Percentiles rank a stretch among this genome's conserved stretches.
phyloP scores from a whole-genome alignment of 176 grass and related monocot genomes.

The Eragrostis nindensis region DNA sequence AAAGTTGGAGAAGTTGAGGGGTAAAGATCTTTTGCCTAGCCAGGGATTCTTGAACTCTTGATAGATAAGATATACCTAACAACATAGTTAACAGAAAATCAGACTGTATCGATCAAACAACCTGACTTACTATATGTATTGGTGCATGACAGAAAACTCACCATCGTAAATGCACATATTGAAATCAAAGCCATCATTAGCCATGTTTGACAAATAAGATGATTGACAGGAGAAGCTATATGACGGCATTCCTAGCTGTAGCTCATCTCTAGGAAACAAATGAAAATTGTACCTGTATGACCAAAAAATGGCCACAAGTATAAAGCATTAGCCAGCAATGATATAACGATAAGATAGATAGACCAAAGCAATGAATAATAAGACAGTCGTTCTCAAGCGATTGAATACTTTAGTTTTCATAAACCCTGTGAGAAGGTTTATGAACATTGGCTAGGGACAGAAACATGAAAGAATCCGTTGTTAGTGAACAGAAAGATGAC shows the following conservation, averaged over 20 bases:
- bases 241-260: conserved; percentile 75
- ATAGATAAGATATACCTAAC: conserved; percentile 91
- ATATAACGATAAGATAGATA: not conserved
- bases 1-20: conserved; percentile 29
- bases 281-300: conserved; percentile 92
- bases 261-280: conserved; percentile 89
- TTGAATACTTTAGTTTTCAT: not conserved
- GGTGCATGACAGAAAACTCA: conserved; percentile 29
- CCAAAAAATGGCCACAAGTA: conserved; percentile 23
- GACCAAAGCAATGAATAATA: not conserved
- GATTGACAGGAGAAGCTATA: conserved; percentile 94
- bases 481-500: not conserved
- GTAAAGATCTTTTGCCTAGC: conserved; percentile 58
- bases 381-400: not conserved
- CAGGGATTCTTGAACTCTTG: conserved; percentile 91
- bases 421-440: not conserved
- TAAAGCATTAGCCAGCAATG: conserved; percentile 17
- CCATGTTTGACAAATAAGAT: conserved; percentile 81
- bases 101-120: conserved; percentile 28
- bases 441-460: conserved; percentile 21
- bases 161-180: conserved; percentile 96
- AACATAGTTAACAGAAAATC: conserved; percentile 38
- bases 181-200: conserved; percentile 95
- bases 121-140: conserved; percentile 10
- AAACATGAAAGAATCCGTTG: conserved; percentile 3